Percentiles rank a stretch among this genome's conserved stretches.
Evolutionary conservation across 768 basidiomycete species (phyloP).

Genomic region (Boletus reticuloceps): DNA sequence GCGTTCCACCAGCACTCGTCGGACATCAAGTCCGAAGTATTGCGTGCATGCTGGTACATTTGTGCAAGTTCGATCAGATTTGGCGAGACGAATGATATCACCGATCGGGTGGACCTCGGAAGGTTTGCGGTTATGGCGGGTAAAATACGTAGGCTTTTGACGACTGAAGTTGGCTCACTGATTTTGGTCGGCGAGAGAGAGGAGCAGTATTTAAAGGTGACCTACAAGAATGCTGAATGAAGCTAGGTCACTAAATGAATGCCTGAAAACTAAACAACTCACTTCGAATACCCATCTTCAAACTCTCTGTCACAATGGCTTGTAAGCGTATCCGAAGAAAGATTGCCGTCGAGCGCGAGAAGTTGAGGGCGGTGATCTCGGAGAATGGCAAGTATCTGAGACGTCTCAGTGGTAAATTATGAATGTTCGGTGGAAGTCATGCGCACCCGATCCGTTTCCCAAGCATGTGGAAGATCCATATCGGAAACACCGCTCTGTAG

Average conservation of each 20-base stretch:
- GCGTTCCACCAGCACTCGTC: constrained; percentile 62
- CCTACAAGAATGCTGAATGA: constrained; percentile 71
- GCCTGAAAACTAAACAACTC: constrained; percentile 20
- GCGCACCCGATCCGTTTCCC: constrained; percentile 46
- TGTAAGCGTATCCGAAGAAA: constrained; percentile 52
- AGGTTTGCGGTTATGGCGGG: constrained; percentile 50
- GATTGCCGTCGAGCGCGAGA: constrained; percentile 76
- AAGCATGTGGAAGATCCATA: constrained; percentile 66
- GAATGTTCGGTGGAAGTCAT: neutral
- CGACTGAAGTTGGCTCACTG: constrained; percentile 92
- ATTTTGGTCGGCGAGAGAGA: constrained; percentile 6
- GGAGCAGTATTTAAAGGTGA: constrained; percentile 3
- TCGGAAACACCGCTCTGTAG: constrained; percentile 89
- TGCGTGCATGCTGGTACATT: constrained; percentile 50
- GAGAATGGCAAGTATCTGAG: constrained; percentile 54
- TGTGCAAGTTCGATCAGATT: constrained; percentile 77
- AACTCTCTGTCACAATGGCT: constrained; percentile 53
- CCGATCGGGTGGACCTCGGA: constrained; percentile 34
- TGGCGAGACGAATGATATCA: constrained; percentile 76
- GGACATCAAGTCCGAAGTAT: constrained; percentile 49
- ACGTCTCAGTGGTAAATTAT: neutral
- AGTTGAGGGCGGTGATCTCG: constrained; percentile 48
- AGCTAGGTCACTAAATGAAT: constrained; percentile 3
- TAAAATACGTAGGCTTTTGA: constrained; percentile 72
- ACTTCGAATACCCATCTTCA: constrained; percentile 51